Percentiles rank a stretch among this genome's conserved stretches.
Conservation (phyloP, 306 rosid species). For the Vigna unguiculata region DNA sequence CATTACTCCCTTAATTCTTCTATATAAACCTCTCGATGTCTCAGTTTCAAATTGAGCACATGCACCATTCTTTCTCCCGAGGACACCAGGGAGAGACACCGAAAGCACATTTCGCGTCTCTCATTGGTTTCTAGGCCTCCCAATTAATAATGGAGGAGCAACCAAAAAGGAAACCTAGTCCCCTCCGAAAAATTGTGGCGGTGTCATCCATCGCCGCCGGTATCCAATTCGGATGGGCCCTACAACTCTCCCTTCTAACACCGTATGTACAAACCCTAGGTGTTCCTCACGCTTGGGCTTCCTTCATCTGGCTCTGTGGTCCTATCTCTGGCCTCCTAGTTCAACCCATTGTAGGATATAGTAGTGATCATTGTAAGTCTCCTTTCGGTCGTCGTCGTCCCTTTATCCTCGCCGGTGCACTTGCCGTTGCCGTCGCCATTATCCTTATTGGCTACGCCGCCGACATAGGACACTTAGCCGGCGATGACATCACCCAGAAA, state of each 20-base stretch:
- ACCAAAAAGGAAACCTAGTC: not conserved
- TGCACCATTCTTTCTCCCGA: not conserved
- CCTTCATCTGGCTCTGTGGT: constrained; percentile 82
- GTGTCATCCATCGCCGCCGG: constrained; percentile 81
- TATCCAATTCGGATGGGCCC: constrained; percentile 85
- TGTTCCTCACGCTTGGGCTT: constrained; percentile 68
- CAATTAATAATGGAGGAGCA: not conserved
- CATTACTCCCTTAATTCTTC: no score
- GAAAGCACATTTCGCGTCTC: not conserved
- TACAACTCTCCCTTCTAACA: constrained; percentile 71
- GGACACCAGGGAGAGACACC: not conserved
- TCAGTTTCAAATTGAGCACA: not conserved
- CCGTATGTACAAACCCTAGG: constrained; percentile 80
- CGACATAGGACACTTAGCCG: constrained; percentile 61
- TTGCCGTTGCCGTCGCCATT: constrained; percentile 51
- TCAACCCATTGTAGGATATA: constrained; percentile 73
- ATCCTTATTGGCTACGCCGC: constrained; percentile 77
- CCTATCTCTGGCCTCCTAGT: constrained; percentile 75
- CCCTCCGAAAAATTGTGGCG: constrained; percentile 25
- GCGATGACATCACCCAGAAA: constrained; percentile 33
- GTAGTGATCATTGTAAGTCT: constrained; percentile 68
- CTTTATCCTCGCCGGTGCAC: constrained; percentile 52
- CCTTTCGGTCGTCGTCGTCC: constrained; percentile 81
- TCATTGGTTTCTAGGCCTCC: not conserved
- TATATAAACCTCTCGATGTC: not conserved